A percentile compares a stretch with the other conserved stretches of the same genome.
Conservation (phyloP, 2,329 filamentous ascomycete genomes). For the Cadophora gregata region DNA sequence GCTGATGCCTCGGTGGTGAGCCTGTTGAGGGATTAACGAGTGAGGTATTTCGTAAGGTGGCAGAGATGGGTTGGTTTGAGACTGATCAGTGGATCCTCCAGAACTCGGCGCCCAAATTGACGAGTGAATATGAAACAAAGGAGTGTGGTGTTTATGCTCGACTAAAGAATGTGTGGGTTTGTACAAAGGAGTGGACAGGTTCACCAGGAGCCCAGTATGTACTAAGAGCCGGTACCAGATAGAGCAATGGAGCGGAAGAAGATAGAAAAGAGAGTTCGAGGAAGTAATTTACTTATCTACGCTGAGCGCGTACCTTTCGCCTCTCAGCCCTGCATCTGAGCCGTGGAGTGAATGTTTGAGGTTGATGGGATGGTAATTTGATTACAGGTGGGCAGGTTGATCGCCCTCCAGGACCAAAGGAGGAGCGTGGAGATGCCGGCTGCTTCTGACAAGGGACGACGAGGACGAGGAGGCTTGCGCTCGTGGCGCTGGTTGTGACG, state of each 20-base stretch:
- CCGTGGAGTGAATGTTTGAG: slow-evolving; percentile 52
- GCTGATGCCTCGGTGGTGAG: slow-evolving; percentile 8
- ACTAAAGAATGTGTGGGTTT: slow-evolving; percentile 24
- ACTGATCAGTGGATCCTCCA: slow-evolving; percentile 30
- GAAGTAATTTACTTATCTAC: slow-evolving; percentile 36
- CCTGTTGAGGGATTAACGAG: not conserved
- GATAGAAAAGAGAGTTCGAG: slow-evolving; percentile 32
- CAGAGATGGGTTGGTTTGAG: slow-evolving; percentile 22
- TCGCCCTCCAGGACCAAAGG: slow-evolving; percentile 49
- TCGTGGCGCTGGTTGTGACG: slow-evolving; percentile 18
- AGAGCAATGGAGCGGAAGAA: slow-evolving; percentile 16
- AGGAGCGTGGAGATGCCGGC: slow-evolving; percentile 35
- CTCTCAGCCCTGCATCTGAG: slow-evolving; percentile 30
- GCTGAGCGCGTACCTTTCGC: not conserved
- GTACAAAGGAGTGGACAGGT: slow-evolving; percentile 42
- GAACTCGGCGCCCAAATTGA: not conserved
- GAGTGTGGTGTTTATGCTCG: slow-evolving; percentile 31
- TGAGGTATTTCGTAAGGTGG: not conserved
- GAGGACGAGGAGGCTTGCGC: slow-evolving; percentile 21
- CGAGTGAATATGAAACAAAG: slow-evolving; percentile 15
- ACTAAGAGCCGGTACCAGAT: slow-evolving; percentile 22
- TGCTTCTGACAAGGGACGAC: slow-evolving; percentile 13
- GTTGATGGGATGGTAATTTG: slow-evolving; percentile 53
- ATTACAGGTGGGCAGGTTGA: slow-evolving; percentile 47
- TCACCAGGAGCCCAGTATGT: slow-evolving; percentile 42